Conservation (phyloP, 2,329 filamentous ascomycete genomes). For the Neodidymelliopsis sp. region DNA sequence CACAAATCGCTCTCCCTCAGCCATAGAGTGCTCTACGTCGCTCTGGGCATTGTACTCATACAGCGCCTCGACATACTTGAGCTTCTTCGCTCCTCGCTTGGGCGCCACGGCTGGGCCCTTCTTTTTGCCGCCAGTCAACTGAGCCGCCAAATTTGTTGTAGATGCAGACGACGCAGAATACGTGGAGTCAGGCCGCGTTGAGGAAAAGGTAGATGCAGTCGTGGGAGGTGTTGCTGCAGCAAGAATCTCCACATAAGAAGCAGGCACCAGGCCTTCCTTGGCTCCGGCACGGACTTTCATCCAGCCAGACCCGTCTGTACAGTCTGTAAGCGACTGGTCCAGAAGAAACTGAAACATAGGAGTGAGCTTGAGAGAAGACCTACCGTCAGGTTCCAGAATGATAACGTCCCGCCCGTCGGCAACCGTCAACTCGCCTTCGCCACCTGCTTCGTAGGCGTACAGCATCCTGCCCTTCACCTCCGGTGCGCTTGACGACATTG, state of each 20-base stretch:
- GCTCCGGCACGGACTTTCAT: conserved; percentile 78
- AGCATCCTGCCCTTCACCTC: conserved; percentile 86
- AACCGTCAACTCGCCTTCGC: conserved; percentile 82
- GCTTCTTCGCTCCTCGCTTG: conserved; percentile 87
- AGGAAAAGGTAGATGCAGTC: conserved; percentile 38
- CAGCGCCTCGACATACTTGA: conserved; percentile 90
- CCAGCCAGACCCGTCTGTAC: conserved; percentile 88
- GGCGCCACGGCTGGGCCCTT: conserved; percentile 93
- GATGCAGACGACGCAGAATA: conserved; percentile 81
- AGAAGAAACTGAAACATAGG: conserved; percentile 25
- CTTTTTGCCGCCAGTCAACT: conserved; percentile 67
- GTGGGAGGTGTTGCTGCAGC: conserved; percentile 49
- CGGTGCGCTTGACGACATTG: conserved; percentile 41
- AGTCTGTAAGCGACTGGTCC: conserved; percentile 29
- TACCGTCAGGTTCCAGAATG: conserved; percentile 88
- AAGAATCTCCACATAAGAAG: conserved; percentile 79
- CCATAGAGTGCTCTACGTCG: conserved; percentile 88
- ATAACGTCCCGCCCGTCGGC: conserved; percentile 79
- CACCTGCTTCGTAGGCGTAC: conserved; percentile 82
- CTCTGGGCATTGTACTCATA: conserved; percentile 91
- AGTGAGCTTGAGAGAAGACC: conserved; percentile 47
- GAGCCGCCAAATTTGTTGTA: conserved; percentile 58
- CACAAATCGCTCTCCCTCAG: conserved; percentile 89
- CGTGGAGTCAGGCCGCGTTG: conserved; percentile 63
- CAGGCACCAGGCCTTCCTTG: conserved; percentile 85